phyloP scores from a whole-genome alignment of 208 protist species.

The Crithidia brevicula region DNA sequence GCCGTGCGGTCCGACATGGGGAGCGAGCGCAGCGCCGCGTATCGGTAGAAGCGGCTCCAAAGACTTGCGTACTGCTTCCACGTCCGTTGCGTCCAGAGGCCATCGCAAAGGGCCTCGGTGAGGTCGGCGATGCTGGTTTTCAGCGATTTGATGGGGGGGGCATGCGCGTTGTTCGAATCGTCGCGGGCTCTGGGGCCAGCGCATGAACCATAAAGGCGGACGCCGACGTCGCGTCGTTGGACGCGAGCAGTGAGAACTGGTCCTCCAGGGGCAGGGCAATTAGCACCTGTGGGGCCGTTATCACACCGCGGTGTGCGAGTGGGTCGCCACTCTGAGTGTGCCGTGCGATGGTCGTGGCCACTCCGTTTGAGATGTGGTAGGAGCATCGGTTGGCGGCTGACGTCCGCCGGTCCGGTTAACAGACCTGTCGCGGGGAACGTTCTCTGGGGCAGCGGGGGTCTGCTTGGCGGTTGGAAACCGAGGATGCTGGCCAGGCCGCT shows the following conservation, averaged over 20 bases:
- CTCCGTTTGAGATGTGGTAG: not conserved
- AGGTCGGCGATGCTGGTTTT: not conserved
- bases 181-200: not conserved
- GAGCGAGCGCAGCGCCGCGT: not conserved
- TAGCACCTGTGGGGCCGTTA: not conserved
- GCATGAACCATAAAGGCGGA: not conserved
- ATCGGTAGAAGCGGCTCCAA: not conserved
- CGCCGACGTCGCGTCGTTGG: not conserved
- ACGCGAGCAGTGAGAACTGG: not conserved
- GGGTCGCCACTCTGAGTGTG: not conserved
- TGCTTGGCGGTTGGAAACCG: not conserved
- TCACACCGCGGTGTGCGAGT: not conserved
- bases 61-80: not conserved
- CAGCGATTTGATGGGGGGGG: not conserved
- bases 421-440: not conserved
- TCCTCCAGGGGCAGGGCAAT: not conserved
- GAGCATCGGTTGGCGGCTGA: not conserved
- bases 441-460: not conserved
- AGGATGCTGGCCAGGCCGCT: not conserved
- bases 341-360: not conserved
- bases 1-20: slow-evolving; percentile 1
- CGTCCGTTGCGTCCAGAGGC: not conserved
- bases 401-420: not conserved
- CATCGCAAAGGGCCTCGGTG: not conserved
- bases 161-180: not conserved